phyloP scores from a whole-genome alignment of 2,329 filamentous ascomycete genomes.

The Lanzia echinophila region DNA sequence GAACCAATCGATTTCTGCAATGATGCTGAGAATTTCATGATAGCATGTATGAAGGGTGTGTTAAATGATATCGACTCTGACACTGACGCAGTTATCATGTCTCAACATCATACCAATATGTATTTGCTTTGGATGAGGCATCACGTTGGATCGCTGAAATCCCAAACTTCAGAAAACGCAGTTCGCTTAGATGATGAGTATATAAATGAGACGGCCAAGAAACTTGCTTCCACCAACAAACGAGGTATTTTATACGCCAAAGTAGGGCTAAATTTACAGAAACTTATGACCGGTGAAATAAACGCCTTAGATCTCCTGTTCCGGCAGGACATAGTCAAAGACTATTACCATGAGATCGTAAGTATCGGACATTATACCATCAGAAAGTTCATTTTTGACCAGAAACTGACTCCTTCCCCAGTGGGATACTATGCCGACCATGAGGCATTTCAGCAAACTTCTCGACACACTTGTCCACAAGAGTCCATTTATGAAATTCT shows the following conservation, averaged over 20 bases:
- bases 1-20: neutral
- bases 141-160: neutral
- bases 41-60: neutral
- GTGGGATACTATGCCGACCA: neutral
- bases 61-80: neutral
- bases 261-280: neutral
- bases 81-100: neutral
- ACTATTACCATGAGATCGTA: neutral
- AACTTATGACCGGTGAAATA: neutral
- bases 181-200: too few relatives aligned
- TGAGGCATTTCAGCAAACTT: neutral
- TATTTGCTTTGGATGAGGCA: neutral
- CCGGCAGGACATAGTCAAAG: neutral
- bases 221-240: neutral
- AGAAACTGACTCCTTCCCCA: neutral
- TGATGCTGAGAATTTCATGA: neutral
- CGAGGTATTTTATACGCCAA: neutral
- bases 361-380: neutral
- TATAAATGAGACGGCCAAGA: neutral
- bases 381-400: neutral
- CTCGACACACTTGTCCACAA: slow-evolving; percentile 11
- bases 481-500: slow-evolving; percentile 14
- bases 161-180: neutral
- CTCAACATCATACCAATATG: neutral
- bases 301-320: neutral